Evolutionary conservation across 768 basidiomycete species (phyloP), one percentile per base, ranked within the genome.

Genomic region (Pleurotus sapidus): DNA sequence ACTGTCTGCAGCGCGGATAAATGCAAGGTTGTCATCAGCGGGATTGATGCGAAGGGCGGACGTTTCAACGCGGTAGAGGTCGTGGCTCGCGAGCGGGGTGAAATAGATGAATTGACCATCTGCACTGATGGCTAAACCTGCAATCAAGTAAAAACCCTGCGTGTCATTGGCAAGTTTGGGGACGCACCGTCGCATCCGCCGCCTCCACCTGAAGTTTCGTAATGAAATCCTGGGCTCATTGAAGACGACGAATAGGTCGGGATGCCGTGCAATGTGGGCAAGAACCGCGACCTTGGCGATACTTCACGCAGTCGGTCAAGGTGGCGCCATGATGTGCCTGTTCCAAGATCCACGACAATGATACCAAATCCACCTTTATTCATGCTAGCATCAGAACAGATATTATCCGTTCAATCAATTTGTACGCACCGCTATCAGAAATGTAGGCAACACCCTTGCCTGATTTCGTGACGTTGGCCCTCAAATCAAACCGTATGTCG

Each of bases 391-490:
- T n/a, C n/a, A n/a, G n/a, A n/a, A n/a, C n/a, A n/a, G n/a, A n/a
- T n/a, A n/a, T n/a, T n/a, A n/a, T n/a, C n/a, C n/a, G n/a, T n/a
- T n/a, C n/a, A n/a, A n/a, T n/a, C n/a, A n/a, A n/a, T n/a, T n/a
- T n/a, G n/a, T n/a, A n/a, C n/a, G n/a, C n/a, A n/a, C n/a, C n/a
- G n/a, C n/a, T 63, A 46, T 63, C 61, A 18, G 59, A 18, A 20
- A 63, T 60, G 39, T 63, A 63, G 15, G 59, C 61, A 15, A 63
- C 37, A 18, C 61, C 61, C 46, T 63, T 40, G 37, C 61, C 61
- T 23, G 59, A 54, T 5, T 49, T 37, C 1, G 61, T 63, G n/a
- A 63, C 24, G 8, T 55, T 51, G 7, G 61, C 27, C 12, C 47
- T 63, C 39, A 63, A 37, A 30, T 63, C 61, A n/a, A 60, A 48